Conservation (phyloP, 805 yeast species). For the Sugiyamaella mastotermitis region DNA sequence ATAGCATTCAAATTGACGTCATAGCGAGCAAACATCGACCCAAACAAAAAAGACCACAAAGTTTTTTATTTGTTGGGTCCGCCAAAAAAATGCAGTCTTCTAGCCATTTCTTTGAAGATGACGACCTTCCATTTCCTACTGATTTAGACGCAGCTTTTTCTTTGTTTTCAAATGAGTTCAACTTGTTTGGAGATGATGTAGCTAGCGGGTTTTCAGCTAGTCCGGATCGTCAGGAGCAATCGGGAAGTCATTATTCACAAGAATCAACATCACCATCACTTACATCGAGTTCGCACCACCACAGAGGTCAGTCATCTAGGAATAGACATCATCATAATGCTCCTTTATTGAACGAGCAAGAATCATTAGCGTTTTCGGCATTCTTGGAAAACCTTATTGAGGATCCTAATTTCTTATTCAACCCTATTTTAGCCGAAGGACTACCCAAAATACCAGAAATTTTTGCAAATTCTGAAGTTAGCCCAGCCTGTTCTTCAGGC, state of each 20-base stretch:
- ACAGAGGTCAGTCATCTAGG: not conserved
- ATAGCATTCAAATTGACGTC: too few species aligned
- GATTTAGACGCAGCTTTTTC: constrained; percentile 22
- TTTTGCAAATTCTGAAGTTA: too few species aligned
- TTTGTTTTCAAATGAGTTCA: constrained; percentile 10
- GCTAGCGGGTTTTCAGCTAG: not conserved
- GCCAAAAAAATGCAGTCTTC: too few species aligned
- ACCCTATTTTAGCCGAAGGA: constrained; percentile 25
- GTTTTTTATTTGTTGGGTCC: too few species aligned
- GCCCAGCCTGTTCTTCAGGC: too few species aligned
- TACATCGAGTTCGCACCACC: not conserved
- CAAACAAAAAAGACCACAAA: too few species aligned
- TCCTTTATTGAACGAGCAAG: constrained; percentile 26
- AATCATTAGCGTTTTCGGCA: constrained; percentile 25
- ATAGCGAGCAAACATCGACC: too few species aligned
- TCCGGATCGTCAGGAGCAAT: not conserved
- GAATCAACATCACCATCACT: not conserved
- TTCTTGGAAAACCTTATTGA: constrained; percentile 27
- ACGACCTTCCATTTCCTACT: constrained; percentile 10
- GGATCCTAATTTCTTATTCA: constrained; percentile 28
- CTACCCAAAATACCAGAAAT: too few species aligned
- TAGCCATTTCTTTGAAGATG: too few species aligned
- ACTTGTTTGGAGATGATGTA: not conserved
- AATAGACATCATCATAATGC: constrained; percentile 1
- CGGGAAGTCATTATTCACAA: not conserved